Evolutionary conservation across 768 basidiomycete species (phyloP).

Genomic region (Rossbeevera mucosa): DNA sequence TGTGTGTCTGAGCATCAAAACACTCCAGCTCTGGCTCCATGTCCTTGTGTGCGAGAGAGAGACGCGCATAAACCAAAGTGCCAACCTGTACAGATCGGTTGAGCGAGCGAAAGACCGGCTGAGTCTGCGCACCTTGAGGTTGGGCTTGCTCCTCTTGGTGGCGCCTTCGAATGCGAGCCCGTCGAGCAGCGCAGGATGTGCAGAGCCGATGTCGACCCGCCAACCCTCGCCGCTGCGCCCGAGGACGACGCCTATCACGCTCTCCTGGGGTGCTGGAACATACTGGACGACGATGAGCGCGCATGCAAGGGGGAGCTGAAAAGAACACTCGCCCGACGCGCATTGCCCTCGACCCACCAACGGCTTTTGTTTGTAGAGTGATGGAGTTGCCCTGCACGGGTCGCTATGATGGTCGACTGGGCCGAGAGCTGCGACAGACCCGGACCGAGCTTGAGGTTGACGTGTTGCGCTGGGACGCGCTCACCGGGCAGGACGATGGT

Average conservation of each 20-base stretch:
- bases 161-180: slow-evolving; percentile 94
- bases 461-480: slow-evolving; percentile 63
- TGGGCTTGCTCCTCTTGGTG: slow-evolving; percentile 90
- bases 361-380: slow-evolving; percentile 69
- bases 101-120: background rate
- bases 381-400: slow-evolving; percentile 65
- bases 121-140: slow-evolving; percentile 64
- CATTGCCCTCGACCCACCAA: slow-evolving; percentile 88
- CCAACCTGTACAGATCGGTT: slow-evolving; percentile 59
- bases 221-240: slow-evolving; percentile 85
- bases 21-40: slow-evolving; percentile 99
- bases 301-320: background rate
- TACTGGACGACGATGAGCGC: slow-evolving; percentile 51
- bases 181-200: slow-evolving; percentile 82
- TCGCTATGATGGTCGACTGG: slow-evolving; percentile 45
- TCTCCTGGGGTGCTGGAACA: slow-evolving; percentile 83
- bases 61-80: slow-evolving; percentile 83
- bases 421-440: slow-evolving; percentile 57
- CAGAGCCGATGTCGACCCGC: slow-evolving; percentile 89
- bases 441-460: slow-evolving; percentile 83
- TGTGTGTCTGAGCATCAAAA: slow-evolving; percentile 88
- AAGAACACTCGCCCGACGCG: slow-evolving; percentile 65
- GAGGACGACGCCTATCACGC: slow-evolving; percentile 78
- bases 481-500: slow-evolving; percentile 79
- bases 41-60: slow-evolving; percentile 92